A percentile compares a stretch with the other conserved stretches of the same genome.
Conservation (phyloP, 2,329 filamentous ascomycete species). For the Neophaeococcomyces mojaviensis region DNA sequence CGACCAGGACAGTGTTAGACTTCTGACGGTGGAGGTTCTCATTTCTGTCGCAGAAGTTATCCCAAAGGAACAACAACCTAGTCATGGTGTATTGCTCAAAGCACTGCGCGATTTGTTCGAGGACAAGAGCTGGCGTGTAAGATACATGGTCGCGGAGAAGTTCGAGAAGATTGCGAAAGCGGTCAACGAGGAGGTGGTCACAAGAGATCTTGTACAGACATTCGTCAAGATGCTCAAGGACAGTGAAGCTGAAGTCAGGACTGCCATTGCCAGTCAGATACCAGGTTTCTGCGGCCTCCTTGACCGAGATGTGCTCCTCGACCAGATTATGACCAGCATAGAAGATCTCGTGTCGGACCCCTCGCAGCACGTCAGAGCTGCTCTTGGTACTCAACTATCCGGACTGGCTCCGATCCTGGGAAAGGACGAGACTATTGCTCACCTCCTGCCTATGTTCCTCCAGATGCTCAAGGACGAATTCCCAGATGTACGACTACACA, state of each 20-base stretch:
- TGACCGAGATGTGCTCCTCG: conserved; percentile 77
- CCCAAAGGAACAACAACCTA: conserved; percentile 95
- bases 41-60: conserved; percentile 96
- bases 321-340: conserved; percentile 92
- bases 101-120: conserved; percentile 90
- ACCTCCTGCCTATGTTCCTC: conserved; percentile 96
- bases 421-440: conserved; percentile 97
- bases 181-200: conserved; percentile 93
- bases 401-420: conserved; percentile 92
- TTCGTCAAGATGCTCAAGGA: conserved; percentile 98
- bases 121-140: conserved; percentile 98
- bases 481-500: conserved; percentile 93
- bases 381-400: conserved; percentile 92
- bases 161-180: conserved; percentile 99
- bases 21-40: conserved; percentile 92
- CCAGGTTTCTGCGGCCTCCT: conserved; percentile 91
- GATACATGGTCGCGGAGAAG: conserved; percentile 98
- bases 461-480: conserved; percentile 99
- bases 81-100: conserved; percentile 85
- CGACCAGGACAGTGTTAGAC: conserved; percentile 93
- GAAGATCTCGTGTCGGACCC: conserved; percentile 94
- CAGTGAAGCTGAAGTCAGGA: conserved; percentile 93
- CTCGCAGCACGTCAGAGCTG: conserved; percentile 92
- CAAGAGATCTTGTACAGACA: conserved; percentile 85
- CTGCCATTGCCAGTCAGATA: conserved; percentile 93